Base-by-base conservation (phyloP, 306 rosid genomes). In the Alnus glutinosa region DNA sequence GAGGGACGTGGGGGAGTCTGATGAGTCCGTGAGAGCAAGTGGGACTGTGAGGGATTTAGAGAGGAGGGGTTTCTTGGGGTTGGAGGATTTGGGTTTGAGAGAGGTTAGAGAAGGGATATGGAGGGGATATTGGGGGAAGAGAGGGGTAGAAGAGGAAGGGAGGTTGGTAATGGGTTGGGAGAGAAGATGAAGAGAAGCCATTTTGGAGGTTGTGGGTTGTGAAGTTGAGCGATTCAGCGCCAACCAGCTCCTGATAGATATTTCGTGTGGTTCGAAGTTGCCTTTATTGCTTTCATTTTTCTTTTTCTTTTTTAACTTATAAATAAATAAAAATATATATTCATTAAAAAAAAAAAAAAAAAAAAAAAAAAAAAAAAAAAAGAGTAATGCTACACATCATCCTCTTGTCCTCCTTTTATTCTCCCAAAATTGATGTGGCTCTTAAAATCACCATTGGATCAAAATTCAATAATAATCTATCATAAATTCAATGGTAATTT, bases 1-100 rank as follows among this genome's bases (percentile, higher is more conserved):
- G 14, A 87, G 79, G 18, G 94, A 88, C 75, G 86, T 88, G 49
- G 92, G 84, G 0, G 97, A 89, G 68, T 91, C 91, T 2, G 98
- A 67, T 8, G 72, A 91, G 5, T 87, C 94, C 0, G 97, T 80
- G 19, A 94, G 87, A 77, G 98, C 93, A 59, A 88, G 86, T 39
- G 89, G 77, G 52, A 85, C 68, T 1, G 81, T 23, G 42, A 81
- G 79, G 49, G 89, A 79, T 75, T 87, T 89, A 49, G 74, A 62
- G 58, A 34, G 63, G 77, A 68, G 68, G 48, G 58, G 50, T 18
- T 78, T 71, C 48, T 19, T 83, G 74, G 28, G 7, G 2, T 55
- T 71, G 57, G 83, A 71, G 61, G 82, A 76, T 61, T 50, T 84
- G 76, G 81, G 78, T 61, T 54, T 85, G 75, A 85, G 83, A n/a